Conservation (phyloP, 1,284 basidiomycete species). For the Sporisorium scitamineum region DNA sequence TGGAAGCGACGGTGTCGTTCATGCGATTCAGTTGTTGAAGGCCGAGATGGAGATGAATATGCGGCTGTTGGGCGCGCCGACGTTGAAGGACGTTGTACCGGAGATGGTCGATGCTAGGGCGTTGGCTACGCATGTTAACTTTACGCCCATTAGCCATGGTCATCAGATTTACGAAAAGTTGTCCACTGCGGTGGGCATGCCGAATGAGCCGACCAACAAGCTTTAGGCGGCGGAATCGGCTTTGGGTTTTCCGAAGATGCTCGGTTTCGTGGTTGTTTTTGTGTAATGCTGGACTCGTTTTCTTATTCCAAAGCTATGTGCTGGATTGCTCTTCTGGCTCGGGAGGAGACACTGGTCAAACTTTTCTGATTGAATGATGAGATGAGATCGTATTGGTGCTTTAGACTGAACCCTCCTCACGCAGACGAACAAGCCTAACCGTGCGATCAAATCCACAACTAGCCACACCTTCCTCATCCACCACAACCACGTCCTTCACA, state of each 20-base stretch:
- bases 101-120: conserved; percentile 79
- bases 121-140: conserved; percentile 71
- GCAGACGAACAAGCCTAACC: conserved; percentile 33
- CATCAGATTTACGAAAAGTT: conserved; percentile 60
- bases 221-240: conserved; percentile 11
- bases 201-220: conserved; percentile 47
- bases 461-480: conserved; percentile 45
- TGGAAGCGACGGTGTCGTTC: conserved; percentile 82
- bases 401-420: not conserved
- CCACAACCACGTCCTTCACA: conserved; percentile 57
- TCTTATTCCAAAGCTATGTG: not conserved
- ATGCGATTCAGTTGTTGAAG: conserved; percentile 77
- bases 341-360: not conserved
- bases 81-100: conserved; percentile 79
- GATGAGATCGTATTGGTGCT: not conserved
- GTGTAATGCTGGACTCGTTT: not conserved
- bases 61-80: conserved; percentile 80
- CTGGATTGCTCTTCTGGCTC: not conserved
- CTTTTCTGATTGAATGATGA: too few relatives aligned
- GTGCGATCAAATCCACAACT: conserved; percentile 64
- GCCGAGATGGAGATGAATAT: conserved; percentile 85
- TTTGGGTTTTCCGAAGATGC: too few relatives aligned
- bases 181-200: conserved; percentile 57
- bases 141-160: conserved; percentile 47
- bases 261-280: too few relatives aligned